These are phyloP conservation scores for Roridomyces roridus DNA, from an alignment of 768 basidiomycete genomes.

Conservation along the genomic window DNA sequence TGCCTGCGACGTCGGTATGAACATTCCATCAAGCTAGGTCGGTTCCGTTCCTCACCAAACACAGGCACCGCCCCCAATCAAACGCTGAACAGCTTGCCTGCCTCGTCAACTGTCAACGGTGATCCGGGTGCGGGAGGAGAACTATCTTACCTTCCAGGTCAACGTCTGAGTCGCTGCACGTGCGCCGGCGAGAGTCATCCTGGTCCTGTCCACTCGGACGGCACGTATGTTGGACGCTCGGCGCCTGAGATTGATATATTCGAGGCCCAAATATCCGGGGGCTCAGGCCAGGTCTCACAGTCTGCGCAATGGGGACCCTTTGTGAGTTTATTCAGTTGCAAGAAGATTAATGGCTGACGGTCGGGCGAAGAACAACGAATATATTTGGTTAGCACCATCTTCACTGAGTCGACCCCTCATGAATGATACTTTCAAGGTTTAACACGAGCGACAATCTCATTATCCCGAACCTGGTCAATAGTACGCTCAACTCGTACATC, in stretches of 20 bases:
- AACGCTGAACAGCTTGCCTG: slow-evolving; percentile 68
- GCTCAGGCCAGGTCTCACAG: slow-evolving; percentile 70
- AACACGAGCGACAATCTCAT: slow-evolving; percentile 65
- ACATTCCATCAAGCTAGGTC: too few relatives aligned
- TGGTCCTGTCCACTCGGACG: slow-evolving; percentile 80
- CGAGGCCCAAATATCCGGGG: slow-evolving; percentile 69
- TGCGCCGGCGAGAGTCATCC: slow-evolving; percentile 88
- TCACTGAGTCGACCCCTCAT: too few relatives aligned
- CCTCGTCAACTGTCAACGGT: slow-evolving; percentile 64
- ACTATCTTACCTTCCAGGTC: slow-evolving; percentile 88
- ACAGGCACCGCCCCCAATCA: slow-evolving; percentile 65
- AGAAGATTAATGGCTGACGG: too few relatives aligned
- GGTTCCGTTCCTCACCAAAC: too few relatives aligned
- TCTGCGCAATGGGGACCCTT: slow-evolving; percentile 73
- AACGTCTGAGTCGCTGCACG: slow-evolving; percentile 87
- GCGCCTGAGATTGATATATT: slow-evolving; percentile 93
- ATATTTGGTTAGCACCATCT: too few relatives aligned
- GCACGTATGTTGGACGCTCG: slow-evolving; percentile 78
- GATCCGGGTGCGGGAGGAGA: slow-evolving; percentile 56
- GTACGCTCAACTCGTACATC: slow-evolving; percentile 66
- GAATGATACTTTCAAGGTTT: too few relatives aligned
- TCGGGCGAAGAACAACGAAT: slow-evolving; percentile 81
- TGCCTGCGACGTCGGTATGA: slow-evolving; percentile 93
- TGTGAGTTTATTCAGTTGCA: too few relatives aligned
- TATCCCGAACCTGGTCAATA: slow-evolving; percentile 59